phyloP scores from a whole-genome alignment of 176 grass and related monocot species.

The Bolboschoenus planiculmis region DNA sequence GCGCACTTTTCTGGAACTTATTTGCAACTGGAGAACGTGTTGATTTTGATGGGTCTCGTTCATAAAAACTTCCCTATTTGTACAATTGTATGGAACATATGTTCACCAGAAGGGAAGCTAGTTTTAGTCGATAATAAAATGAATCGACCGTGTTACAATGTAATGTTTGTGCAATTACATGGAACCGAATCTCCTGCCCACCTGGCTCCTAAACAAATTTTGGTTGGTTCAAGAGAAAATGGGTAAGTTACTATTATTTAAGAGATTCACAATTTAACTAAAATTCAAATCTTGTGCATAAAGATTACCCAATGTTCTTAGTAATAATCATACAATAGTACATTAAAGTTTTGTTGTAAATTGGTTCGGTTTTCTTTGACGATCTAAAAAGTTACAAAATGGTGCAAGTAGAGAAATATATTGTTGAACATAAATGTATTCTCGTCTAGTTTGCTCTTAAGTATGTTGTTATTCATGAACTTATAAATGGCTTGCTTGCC shows the following conservation, averaged over 20 bases:
- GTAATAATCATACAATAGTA: neutral
- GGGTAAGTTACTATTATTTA: neutral
- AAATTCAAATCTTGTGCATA: neutral
- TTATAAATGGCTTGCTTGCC: too few species aligned
- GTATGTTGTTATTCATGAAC: too few species aligned
- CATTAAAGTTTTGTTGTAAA: neutral
- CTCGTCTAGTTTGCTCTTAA: neutral
- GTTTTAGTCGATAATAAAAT: neutral
- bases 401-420: neutral
- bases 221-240: too few species aligned
- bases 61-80: neutral
- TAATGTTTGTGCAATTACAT: neutral
- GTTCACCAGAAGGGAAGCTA: neutral
- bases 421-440: neutral
- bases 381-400: neutral
- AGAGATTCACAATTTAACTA: neutral
- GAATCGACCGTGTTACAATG: neutral
- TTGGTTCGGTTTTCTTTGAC: neutral
- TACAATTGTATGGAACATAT: constrained; percentile 14
- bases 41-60: constrained; percentile 51
- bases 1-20: constrained; percentile 80
- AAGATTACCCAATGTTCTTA: neutral
- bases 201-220: neutral
- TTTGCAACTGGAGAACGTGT: constrained; percentile 89
- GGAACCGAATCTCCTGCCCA: too few species aligned